Percentiles rank a stretch among this genome's conserved stretches.
These are phyloP conservation scores for Haplographium delicatum DNA, from an alignment of 495 filamentous ascomycete species.

Conservation along the genomic window DNA sequence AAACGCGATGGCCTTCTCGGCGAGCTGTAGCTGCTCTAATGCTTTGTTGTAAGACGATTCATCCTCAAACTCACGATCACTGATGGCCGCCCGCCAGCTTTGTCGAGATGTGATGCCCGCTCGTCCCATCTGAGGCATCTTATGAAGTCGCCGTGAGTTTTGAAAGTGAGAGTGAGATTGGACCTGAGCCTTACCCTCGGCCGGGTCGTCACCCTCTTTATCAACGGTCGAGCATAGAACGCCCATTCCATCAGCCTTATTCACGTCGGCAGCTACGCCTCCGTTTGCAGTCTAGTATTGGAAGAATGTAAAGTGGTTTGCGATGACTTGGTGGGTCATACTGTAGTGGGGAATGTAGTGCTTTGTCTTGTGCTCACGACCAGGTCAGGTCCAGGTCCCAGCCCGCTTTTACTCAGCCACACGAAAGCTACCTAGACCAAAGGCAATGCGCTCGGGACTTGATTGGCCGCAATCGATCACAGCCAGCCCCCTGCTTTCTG, in stretches of 20 bases:
- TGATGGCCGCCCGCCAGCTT: slow-evolving; percentile 10
- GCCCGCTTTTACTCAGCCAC: not conserved
- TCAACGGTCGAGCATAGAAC: slow-evolving; percentile 21
- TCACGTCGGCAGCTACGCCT: slow-evolving; percentile 11
- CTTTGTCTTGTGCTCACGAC: slow-evolving; percentile 7
- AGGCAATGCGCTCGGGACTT: not conserved
- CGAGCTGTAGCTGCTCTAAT: slow-evolving; percentile 9
- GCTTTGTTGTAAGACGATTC: slow-evolving; percentile 14
- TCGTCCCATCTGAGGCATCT: slow-evolving; percentile 14
- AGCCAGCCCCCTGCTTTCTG: not conserved
- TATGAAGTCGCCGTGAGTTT: slow-evolving; percentile 17
- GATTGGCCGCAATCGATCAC: not conserved
- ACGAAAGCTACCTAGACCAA: no score
- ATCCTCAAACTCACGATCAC: slow-evolving; percentile 10
- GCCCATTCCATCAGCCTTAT: slow-evolving; percentile 20
- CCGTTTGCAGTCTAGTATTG: slow-evolving; percentile 7
- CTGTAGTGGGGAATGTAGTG: not conserved
- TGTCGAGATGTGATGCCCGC: slow-evolving; percentile 10
- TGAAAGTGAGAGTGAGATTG: slow-evolving; percentile 3
- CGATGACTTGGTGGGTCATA: not conserved
- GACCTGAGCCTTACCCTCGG: slow-evolving; percentile 18
- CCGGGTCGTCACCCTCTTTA: slow-evolving; percentile 21
- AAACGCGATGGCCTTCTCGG: slow-evolving; percentile 18
- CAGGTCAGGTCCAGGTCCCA: not conserved
- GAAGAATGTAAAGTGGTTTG: not conserved